Conservation (phyloP, 345 rosid genomes). For the Lumnitzera racemosa region DNA sequence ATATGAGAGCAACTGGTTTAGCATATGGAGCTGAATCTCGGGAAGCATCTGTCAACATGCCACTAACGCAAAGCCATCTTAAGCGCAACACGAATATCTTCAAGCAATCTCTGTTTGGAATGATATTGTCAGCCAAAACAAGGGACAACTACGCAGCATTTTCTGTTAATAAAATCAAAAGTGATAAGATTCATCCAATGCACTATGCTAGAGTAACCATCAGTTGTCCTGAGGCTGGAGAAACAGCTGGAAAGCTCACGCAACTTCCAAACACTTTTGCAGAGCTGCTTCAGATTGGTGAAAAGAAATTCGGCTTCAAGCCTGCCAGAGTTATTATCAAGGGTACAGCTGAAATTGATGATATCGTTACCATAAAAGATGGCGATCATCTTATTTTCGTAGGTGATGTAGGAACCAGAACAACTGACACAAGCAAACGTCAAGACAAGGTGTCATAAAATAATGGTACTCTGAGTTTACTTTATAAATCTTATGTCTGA, state of each 20-base stretch:
- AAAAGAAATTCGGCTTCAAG: conserved; percentile 44
- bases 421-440: conserved; percentile 2
- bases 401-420: conserved; percentile 9
- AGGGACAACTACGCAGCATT: conserved; percentile 15
- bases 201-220: conserved; percentile 49
- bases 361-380: conserved; percentile 64
- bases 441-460: neutral
- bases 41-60: conserved; percentile 29
- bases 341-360: conserved; percentile 63
- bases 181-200: conserved; percentile 2
- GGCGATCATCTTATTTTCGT: conserved; percentile 70
- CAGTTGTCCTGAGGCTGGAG: conserved; percentile 53
- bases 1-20: too few species aligned
- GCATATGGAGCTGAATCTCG: conserved; percentile 8
- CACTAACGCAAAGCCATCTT: conserved; percentile 37
- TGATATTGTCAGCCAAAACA: conserved; percentile 45
- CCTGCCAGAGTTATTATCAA: conserved; percentile 40
- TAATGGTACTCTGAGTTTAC: too few species aligned
- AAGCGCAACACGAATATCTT: conserved; percentile 55
- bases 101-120: conserved; percentile 70
- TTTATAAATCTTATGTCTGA: too few species aligned
- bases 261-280: conserved; percentile 52
- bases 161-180: conserved; percentile 18
- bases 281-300: conserved; percentile 57
- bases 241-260: conserved; percentile 40